Evolutionary conservation across 208 protist species (phyloP), one percentile per base, ranked within the genome.

Genomic region (Trichomonas tenax): DNA sequence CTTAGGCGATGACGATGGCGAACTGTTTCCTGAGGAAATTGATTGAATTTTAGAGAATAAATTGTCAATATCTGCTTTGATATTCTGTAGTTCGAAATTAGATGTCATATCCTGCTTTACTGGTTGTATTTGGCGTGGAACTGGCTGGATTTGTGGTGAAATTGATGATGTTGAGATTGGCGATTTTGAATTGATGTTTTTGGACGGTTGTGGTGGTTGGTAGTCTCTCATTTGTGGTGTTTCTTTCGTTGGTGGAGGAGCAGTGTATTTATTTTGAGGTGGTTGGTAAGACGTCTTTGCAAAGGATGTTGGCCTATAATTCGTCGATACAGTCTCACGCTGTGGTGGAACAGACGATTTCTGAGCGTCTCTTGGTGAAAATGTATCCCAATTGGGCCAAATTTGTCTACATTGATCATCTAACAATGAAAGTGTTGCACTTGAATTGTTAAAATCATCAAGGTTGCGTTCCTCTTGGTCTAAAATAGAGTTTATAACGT

Each of bases 341-440:
- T 72, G 58, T 31, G 58, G 58, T 72, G 58, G 58, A n/a, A 72
- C 26, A 31, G 58, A 72, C 26, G 58, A 72, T 26, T 72, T 72
- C 58, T 72, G 58, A 72, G 58, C 21, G 26, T 72, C 58, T 31
- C 58, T 8, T 89, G 82, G 14, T 89, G 82, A 40, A n/a, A 89
- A 44, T 31, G 34, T 89, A 44, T 89, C 82, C 82, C 82, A 89
- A 89, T 89, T 89, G 4, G 82, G 38, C 82, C 82, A 89, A 46
- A 89, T 89, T 46, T 89, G 82, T 31, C 38, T 89, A 40, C 82
- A 89, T 89, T 89, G 82, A 26, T 89, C 82, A 89, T 89, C 82
- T 34, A 89, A 40, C 14, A 40, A 34, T 10, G 82, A 89, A 46
- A 89, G 40, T 21, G 31, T 89, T 41, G 82, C 34, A 23, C 34